phyloP scores from a whole-genome alignment of 1,284 basidiomycete species.

The Ceratobasidium sp. region DNA sequence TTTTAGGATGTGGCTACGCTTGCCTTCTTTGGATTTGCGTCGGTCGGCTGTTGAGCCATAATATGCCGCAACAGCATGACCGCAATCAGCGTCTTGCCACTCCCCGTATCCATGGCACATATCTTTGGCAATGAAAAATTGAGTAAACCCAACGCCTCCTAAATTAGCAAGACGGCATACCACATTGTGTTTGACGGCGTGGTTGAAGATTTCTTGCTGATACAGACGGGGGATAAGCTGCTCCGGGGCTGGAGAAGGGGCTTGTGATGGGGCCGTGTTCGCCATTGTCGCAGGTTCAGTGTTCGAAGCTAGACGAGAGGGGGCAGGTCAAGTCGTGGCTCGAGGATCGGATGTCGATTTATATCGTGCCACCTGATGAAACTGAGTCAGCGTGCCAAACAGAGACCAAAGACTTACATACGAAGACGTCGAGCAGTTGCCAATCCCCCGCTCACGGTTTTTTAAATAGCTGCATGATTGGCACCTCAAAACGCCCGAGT shows the following conservation, averaged over 20 bases:
- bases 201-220: constrained; percentile 56
- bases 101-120: constrained; percentile 78
- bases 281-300: constrained; percentile 13
- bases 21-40: constrained; percentile 49
- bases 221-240: constrained; percentile 67
- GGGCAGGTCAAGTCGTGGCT: constrained; percentile 14
- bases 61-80: constrained; percentile 83
- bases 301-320: neutral
- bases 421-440: no score
- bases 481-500: no score
- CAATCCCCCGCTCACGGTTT: no score
- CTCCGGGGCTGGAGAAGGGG: constrained; percentile 1
- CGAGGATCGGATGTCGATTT: constrained; percentile 5
- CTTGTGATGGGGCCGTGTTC: neutral
- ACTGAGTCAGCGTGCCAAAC: neutral
- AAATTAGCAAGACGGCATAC: constrained; percentile 25
- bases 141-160: neutral
- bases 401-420: no score
- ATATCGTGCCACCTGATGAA: constrained; percentile 26
- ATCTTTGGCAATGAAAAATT: constrained; percentile 64
- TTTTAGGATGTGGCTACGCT: constrained; percentile 38
- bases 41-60: constrained; percentile 63
- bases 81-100: constrained; percentile 75
- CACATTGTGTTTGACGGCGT: constrained; percentile 42
- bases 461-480: no score